Base-by-base conservation (phyloP, 2,329 filamentous ascomycete species). In the Capronia americana region DNA sequence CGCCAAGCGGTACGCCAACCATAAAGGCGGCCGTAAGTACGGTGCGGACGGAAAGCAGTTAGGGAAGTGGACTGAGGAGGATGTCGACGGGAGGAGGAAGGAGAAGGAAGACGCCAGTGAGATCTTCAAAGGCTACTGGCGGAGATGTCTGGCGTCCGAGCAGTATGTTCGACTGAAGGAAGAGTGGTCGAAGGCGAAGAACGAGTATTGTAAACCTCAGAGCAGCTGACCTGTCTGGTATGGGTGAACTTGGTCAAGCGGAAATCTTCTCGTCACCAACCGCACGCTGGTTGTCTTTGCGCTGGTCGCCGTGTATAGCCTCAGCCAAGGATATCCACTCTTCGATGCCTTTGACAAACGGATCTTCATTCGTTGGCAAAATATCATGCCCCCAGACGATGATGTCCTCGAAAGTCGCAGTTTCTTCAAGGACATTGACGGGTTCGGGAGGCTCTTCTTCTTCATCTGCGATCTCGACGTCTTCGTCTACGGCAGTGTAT, bases 351-450 rank as follows among this genome's bases (percentile, higher is more conserved):
- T 90, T 89, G 4, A 92, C 82, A 75, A 92, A 95, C 1, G 85
- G 82, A 78, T 97, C 92, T 30, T 82, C 82, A 0, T 83, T 82
- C 66, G 90, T 87, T 5, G 88, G 88, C 57, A 86, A 73, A 0
- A 80, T 78, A 71, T 95, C 93, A 76, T 97, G 93, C 0, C 86
- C 89, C 93, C 93, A 98, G n/a, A 97, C 84, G 2, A 92, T 79
- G 58, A 97, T 77, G 62, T 90, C 83, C 6, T 92, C 87, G 75
- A 97, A 97, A 17, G 83, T 83, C 1, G 87, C 88, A 23, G 88
- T 82, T 51, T 87, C 81, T 58, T 90, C 84, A 71, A 94, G 77
- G 1, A 84, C 51, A 23, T 82, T 82, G 10, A 87, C 85, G 1
- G 85, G 82, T 26, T 85, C 82, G 7, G 75, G 73, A 48, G 80